Evolutionary conservation across 1,284 basidiomycete genomes (phyloP).

Genomic region (Apiotrichum sp.): DNA sequence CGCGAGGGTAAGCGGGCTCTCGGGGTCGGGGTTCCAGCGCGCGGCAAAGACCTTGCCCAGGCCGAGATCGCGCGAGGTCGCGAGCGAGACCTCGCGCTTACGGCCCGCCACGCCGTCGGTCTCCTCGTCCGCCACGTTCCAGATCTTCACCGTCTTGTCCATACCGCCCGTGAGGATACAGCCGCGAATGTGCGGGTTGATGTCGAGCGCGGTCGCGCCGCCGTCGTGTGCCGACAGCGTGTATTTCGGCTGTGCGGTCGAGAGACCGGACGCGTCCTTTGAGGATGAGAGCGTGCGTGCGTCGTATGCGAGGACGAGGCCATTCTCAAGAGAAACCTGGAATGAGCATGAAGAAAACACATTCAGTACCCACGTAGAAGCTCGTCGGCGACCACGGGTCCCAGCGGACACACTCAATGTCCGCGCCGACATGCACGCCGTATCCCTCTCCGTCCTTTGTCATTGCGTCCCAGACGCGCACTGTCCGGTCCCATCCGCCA

Average conservation of each 20-base stretch:
- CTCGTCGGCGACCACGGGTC: conserved; percentile 84
- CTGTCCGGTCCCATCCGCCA: conserved; percentile 88
- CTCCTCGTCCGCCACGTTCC: conserved; percentile 73
- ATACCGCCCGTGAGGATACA: conserved; percentile 88
- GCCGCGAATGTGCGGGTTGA: conserved; percentile 85
- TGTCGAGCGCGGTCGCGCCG: conserved; percentile 83
- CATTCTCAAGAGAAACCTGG: conserved; percentile 87
- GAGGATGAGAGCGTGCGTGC: conserved; percentile 71
- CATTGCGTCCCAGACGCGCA: conserved; percentile 86
- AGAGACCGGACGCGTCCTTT: conserved; percentile 12
- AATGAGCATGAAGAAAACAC: not conserved
- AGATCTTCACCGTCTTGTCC: conserved; percentile 89
- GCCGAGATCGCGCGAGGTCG: conserved; percentile 84
- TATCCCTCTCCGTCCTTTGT: conserved; percentile 68
- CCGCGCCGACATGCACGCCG: conserved; percentile 70
- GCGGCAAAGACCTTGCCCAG: conserved; percentile 93
- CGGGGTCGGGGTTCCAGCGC: conserved; percentile 74
- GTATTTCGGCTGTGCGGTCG: conserved; percentile 56
- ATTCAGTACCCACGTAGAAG: conserved; percentile 66
- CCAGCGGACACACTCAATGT: conserved; percentile 92
- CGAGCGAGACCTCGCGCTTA: conserved; percentile 76
- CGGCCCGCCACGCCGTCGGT: conserved; percentile 51
- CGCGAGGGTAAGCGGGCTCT: conserved; percentile 82
- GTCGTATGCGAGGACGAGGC: conserved; percentile 85
- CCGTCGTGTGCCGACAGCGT: conserved; percentile 92